phyloP scores from a whole-genome alignment of 1,284 basidiomycete genomes.

The Ganoderma leucocontextum region DNA sequence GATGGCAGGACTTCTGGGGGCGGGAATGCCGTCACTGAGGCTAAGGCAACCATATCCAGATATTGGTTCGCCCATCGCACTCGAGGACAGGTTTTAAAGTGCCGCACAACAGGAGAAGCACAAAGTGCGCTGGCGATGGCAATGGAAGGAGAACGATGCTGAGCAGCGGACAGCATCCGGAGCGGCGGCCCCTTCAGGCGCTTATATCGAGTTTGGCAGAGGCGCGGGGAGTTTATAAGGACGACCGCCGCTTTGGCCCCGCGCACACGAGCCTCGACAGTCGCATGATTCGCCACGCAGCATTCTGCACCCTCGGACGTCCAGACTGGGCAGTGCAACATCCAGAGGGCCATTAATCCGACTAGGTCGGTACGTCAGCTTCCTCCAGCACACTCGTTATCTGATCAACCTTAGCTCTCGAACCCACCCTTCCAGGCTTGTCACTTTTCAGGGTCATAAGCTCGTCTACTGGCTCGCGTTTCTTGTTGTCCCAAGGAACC shows the following conservation, averaged over 20 bases:
- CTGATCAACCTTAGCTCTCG: constrained; percentile 19
- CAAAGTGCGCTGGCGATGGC: background rate
- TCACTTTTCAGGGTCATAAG: background rate
- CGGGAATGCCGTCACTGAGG: background rate
- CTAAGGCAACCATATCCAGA: background rate
- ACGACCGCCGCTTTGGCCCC: background rate
- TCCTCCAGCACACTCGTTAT: constrained; percentile 14
- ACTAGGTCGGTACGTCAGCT: background rate
- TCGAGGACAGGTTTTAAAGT: background rate
- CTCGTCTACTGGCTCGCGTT: background rate
- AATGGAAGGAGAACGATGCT: background rate
- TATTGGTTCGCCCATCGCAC: background rate
- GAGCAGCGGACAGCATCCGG: background rate
- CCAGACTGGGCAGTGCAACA: background rate
- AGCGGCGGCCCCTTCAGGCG: background rate
- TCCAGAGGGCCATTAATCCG: background rate
- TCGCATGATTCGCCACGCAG: constrained; percentile 14
- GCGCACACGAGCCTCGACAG: background rate
- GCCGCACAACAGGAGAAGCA: background rate
- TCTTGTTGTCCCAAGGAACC: background rate
- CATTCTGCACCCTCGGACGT: constrained; percentile 3
- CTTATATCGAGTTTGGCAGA: background rate
- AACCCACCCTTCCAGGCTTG: background rate
- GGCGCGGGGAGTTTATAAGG: background rate
- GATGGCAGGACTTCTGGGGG: background rate